Evolutionary conservation across 345 rosid species (phyloP).

Genomic region (Corchorus capsularis): DNA sequence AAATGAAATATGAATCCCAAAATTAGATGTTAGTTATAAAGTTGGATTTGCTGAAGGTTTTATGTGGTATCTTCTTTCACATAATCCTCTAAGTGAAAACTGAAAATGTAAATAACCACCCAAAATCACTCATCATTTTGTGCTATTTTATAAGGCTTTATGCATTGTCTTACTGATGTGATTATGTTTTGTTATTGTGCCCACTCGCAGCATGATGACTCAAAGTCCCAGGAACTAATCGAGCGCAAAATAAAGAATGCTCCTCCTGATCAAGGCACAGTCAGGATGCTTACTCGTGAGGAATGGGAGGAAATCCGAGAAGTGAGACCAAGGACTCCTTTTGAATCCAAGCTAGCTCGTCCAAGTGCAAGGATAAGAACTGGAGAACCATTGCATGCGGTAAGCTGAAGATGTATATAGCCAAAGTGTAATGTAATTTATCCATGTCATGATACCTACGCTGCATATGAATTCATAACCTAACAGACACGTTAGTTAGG

Average conservation of each 20-base stretch:
- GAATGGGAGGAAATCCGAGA: slow-evolving; percentile 90
- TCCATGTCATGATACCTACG: neutral
- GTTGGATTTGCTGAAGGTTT: neutral
- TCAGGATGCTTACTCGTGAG: slow-evolving; percentile 76
- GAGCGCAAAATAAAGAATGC: slow-evolving; percentile 83
- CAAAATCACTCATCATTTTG: neutral
- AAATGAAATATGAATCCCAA: neutral
- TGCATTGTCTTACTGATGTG: neutral
- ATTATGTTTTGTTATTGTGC: slow-evolving; percentile 10
- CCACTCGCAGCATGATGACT: slow-evolving; percentile 63
- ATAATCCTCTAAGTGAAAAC: neutral
- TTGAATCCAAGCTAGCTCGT: slow-evolving; percentile 93
- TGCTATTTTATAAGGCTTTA: neutral
- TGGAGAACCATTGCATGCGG: slow-evolving; percentile 69
- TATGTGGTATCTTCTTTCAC: neutral
- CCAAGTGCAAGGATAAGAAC: slow-evolving; percentile 84
- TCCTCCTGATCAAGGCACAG: slow-evolving; percentile 80
- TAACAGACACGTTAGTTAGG: neutral
- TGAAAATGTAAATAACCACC: neutral
- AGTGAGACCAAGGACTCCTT: slow-evolving; percentile 93
- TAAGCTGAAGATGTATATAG: slow-evolving; percentile 22
- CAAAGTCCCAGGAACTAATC: slow-evolving; percentile 80
- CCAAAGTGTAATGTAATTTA: neutral
- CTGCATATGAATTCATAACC: neutral
- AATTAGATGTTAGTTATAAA: neutral